Base-by-base conservation (phyloP, 1,284 basidiomycete species). In the Papiliotrema fonsecae region DNA sequence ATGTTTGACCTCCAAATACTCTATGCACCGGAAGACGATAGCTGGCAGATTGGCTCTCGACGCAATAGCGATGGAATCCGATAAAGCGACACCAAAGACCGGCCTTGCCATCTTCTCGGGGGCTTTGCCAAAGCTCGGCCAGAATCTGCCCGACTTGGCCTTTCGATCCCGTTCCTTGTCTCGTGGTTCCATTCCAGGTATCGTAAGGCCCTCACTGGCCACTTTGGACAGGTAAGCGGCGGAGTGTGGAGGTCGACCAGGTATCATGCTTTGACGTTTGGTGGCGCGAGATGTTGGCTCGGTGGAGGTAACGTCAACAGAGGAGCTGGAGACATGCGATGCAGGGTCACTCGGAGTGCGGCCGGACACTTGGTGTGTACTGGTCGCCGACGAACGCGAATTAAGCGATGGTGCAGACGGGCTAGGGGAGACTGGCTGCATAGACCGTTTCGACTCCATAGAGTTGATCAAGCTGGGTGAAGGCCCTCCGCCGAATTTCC, bases 1-100 rank as follows among this genome's bases (percentile, higher is more conserved):
- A 64, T 88, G 82, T 73, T 90, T 90, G 28, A 83, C 81, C 76
- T 94, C 88, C 48, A 93, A 76, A 73, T 89, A 93, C 64, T 90
- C 83, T 60, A 94, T 90, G 61, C 87, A 90, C 48, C 94, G 83
- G 77, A 93, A 97, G 27, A 97, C 86, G 52, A 98, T 88, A 3
- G 92, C 89, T 1, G 94, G 96, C 18, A 99, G 78, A 58, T 87
- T 86, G 45, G 87, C 88, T 50, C 97, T 87, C 66, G 88, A 82
- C 5, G 88, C 87, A 28, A 96, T 82, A 3, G 88, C 85, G 26
- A 98, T 81, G 2, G 92, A 86, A 52, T 97, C 91, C 49, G 87
- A 81, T 24, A 99, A 74, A 3, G 88, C 79, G 5, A 97, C 85
- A 24, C 88, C 92, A 70, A 98, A 97, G 13, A 98, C 90, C 0